Base-by-base conservation (phyloP, 805 yeast genomes). In the Candida maris region DNA sequence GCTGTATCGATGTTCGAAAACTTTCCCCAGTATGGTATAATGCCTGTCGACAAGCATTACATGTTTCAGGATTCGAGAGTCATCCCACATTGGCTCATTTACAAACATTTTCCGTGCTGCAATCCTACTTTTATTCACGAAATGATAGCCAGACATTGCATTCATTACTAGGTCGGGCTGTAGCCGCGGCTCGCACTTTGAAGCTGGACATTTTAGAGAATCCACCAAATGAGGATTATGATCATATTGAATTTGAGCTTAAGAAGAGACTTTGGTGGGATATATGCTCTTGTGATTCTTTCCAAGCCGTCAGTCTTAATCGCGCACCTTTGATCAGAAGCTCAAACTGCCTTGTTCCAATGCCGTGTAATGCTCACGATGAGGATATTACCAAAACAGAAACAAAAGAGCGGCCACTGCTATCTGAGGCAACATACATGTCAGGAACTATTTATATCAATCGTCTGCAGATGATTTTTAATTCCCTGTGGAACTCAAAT, bases 281-380 rank as follows among this genome's bases (percentile, higher is more conserved):
- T 22, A 21, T 49, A 3, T 41, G 48, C 23, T 44, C 49, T 15
- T 46, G 51, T 32, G 54, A 49, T 29, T 40, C 51, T 8, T 46
- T 36, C 31, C 41, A 37, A 29, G 40, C 44, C 5, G 41, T 40
- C 27, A 33, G 44, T 24, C 24, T 36, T 17, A 33, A 40, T 22
- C 15, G 54, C 20, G 43, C 49, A 4, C 51, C 50, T 0, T 18
- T 49, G 14, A 39, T 49, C 4, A 27, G 41, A 14, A 42, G 49
- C 4, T 52, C 49, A 28, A 27, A 30, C 17, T 51, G 60, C 15
- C 25, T 24, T 2, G 64, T 60, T 1, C 64, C 66, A 12, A 51
- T 53, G 34, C 64, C 63, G 3, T 48, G 61, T 5, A 61, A 61
- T 34, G 49, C 51, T 23, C 48, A 60, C 30, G 66, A 61, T 40